These are phyloP conservation scores for Suillus sp. DNA, from an alignment of 768 basidiomycete genomes.

Conservation along the genomic window DNA sequence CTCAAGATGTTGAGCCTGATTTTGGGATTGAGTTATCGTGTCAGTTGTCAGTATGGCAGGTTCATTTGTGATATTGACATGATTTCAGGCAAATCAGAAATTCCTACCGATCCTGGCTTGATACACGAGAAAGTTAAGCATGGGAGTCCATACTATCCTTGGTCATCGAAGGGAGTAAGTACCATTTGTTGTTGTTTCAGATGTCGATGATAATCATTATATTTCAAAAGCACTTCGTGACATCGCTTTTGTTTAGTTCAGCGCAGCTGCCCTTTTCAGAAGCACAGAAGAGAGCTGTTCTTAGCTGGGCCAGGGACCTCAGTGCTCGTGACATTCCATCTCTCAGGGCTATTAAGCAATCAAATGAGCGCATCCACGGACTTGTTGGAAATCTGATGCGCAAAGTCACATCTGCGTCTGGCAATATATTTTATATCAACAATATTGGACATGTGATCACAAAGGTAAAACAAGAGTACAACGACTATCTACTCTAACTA, in stretches of 20 bases:
- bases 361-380: neutral
- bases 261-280: slow-evolving; percentile 30
- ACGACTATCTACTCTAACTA: neutral
- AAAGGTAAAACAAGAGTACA: slow-evolving; percentile 4
- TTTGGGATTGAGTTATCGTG: neutral
- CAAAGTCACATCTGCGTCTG: slow-evolving; percentile 21
- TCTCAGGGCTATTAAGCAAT: slow-evolving; percentile 17
- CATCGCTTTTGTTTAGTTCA: slow-evolving; percentile 31
- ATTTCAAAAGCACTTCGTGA: slow-evolving; percentile 19
- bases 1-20: neutral
- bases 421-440: slow-evolving; percentile 29
- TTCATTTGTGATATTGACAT: neutral
- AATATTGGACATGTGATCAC: slow-evolving; percentile 27
- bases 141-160: slow-evolving; percentile 9
- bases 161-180: slow-evolving; percentile 7
- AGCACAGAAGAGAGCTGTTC: slow-evolving; percentile 28
- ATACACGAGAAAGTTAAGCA: slow-evolving; percentile 6
- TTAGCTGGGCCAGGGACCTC: slow-evolving; percentile 29
- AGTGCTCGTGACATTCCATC: slow-evolving; percentile 29
- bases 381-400: slow-evolving; percentile 25
- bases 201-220: neutral
- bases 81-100: neutral
- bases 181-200: neutral
- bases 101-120: neutral
- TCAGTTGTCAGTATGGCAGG: neutral